Conservation (phyloP, 164 flowering plant species). For the Houttuynia cordata region DNA sequence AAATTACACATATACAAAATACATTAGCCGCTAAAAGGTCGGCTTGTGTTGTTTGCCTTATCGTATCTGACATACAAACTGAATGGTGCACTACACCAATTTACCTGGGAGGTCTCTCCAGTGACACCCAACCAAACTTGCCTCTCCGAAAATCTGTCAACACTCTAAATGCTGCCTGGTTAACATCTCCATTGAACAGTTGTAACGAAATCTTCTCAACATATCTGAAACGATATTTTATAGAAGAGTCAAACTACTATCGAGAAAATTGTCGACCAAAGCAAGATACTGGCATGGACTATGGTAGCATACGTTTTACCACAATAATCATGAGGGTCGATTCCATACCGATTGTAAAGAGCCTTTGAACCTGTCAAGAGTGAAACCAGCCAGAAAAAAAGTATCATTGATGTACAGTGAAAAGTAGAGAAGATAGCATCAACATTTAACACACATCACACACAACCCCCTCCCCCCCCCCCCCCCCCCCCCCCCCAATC, state of each 20-base stretch:
- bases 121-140: slow-evolving; percentile 77
- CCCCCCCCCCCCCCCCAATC: no score
- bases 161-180: slow-evolving; percentile 85
- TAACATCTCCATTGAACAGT: slow-evolving; percentile 68
- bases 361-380: slow-evolving; percentile 40
- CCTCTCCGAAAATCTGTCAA: slow-evolving; percentile 88
- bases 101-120: slow-evolving; percentile 80
- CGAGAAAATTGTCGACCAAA: no score
- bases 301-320: slow-evolving; percentile 59
- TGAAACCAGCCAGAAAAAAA: background rate
- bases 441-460: background rate
- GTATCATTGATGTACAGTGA: background rate
- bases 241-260: background rate
- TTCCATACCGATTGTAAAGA: slow-evolving; percentile 61
- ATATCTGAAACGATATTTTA: slow-evolving; percentile 38
- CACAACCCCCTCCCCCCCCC: no score
- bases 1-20: no score
- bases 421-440: background rate
- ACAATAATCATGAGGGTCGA: slow-evolving; percentile 46
- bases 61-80: no score
- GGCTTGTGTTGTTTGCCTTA: no score
- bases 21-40: no score
- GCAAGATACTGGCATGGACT: background rate
- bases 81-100: no score
- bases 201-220: slow-evolving; percentile 61